Evolutionary conservation across 257 asterid species (phyloP).

Genomic region (Solanum arcanum): DNA sequence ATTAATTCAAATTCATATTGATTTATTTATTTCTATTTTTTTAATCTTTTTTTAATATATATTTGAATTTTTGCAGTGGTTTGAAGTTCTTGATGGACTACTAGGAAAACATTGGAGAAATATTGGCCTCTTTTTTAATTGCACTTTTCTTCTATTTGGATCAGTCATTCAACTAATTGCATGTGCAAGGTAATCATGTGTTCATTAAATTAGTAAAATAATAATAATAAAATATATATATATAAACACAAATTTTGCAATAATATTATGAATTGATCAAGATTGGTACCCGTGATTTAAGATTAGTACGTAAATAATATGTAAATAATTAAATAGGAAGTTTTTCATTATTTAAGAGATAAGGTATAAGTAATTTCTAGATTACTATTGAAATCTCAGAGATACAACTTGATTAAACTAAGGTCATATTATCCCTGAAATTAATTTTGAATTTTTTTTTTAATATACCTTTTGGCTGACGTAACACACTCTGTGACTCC

Average conservation of each 20-base stretch:
- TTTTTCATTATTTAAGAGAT: background rate
- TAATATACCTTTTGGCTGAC: no score
- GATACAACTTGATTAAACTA: background rate
- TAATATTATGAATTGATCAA: background rate
- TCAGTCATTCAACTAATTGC: conserved; percentile 94
- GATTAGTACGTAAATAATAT: background rate
- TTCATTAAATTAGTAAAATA: background rate
- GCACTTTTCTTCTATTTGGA: conserved; percentile 90
- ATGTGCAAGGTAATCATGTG: conserved; percentile 65
- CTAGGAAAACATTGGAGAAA: conserved; percentile 88
- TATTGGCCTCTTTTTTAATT: conserved; percentile 77
- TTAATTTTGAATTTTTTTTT: no score
- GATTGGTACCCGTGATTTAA: background rate
- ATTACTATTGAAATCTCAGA: no score
- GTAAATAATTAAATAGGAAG: background rate
- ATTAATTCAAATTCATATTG: background rate
- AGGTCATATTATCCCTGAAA: no score
- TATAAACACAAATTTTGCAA: background rate
- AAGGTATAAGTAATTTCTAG: no score
- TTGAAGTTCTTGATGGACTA: conserved; percentile 90
- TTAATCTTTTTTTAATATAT: background rate
- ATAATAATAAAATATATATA: no score
- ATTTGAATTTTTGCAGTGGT: conserved; percentile 45
- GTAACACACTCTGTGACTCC: no score
- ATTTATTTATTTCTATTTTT: background rate